Evolutionary conservation across 225 moss, liverwort and hornwort genomes (phyloP).

Genomic region (Marchantia polymorpha): DNA sequence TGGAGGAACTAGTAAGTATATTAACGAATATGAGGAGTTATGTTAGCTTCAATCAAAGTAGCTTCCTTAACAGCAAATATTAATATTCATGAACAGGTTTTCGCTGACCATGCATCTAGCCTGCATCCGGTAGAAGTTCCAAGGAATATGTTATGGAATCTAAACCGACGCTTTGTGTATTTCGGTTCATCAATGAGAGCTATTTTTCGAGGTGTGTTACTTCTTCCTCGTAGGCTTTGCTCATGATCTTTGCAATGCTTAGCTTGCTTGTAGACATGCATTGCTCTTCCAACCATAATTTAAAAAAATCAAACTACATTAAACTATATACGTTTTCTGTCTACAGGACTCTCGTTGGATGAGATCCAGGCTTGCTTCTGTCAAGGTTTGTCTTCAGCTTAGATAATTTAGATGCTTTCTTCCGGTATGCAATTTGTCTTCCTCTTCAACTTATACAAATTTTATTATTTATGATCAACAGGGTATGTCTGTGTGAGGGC

Average conservation of each 20-base stretch:
- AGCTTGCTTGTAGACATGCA: too few relatives aligned
- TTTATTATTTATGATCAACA: too few relatives aligned
- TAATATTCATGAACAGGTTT: conserved; percentile 42
- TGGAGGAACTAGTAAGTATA: too few relatives aligned
- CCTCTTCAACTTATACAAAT: too few relatives aligned
- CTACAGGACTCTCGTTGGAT: background rate
- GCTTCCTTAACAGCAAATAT: background rate
- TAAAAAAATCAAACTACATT: too few relatives aligned
- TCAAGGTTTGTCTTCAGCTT: background rate
- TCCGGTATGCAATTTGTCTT: too few relatives aligned
- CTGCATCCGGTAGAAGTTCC: conserved; percentile 66
- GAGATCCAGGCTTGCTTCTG: background rate
- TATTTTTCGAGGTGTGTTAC: conserved; percentile 58
- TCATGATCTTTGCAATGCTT: too few relatives aligned
- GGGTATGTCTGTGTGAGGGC: too few relatives aligned
- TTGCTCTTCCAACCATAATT: too few relatives aligned
- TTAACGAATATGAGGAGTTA: too few relatives aligned
- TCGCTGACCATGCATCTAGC: conserved; percentile 82
- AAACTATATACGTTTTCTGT: background rate
- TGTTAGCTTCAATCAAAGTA: background rate
- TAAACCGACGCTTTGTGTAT: conserved; percentile 74
- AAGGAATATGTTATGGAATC: conserved; percentile 65
- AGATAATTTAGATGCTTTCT: too few relatives aligned
- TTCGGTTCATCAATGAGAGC: conserved; percentile 79
- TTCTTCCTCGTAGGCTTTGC: too few relatives aligned